Percentiles rank a stretch among this genome's conserved stretches.
These are phyloP conservation scores for Euphorbia lathyris DNA, from an alignment of 345 rosid species.

Conservation along the genomic window DNA sequence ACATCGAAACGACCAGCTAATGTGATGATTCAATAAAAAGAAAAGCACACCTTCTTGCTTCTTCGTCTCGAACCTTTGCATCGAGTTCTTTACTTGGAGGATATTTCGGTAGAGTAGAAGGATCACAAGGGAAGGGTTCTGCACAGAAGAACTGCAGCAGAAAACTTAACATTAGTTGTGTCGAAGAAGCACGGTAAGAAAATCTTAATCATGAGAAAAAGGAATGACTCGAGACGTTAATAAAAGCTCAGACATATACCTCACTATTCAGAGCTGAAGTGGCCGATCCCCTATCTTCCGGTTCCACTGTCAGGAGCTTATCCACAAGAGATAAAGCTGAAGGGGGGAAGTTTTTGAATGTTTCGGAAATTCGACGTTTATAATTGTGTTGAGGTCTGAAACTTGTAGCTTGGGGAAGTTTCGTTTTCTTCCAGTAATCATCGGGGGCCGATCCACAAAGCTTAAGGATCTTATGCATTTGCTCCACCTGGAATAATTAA, in stretches of 20 bases:
- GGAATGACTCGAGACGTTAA: not conserved
- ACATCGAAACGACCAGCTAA: no score
- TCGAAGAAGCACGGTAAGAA: slow-evolving; percentile 23
- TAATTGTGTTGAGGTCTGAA: slow-evolving; percentile 27
- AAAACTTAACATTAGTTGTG: not conserved
- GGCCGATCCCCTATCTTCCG: slow-evolving; percentile 22
- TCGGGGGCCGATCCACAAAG: slow-evolving; percentile 88
- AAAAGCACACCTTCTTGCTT: slow-evolving; percentile 25
- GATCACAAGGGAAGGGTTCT: slow-evolving; percentile 24
- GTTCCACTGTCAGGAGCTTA: slow-evolving; percentile 23
- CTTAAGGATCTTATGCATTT: slow-evolving; percentile 93
- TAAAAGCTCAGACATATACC: slow-evolving; percentile 16
- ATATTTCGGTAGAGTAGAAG: slow-evolving; percentile 28
- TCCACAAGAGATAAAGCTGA: slow-evolving; percentile 23
- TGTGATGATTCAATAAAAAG: not conserved
- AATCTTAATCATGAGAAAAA: not conserved
- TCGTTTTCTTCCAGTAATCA: slow-evolving; percentile 70
- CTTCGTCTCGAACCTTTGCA: slow-evolving; percentile 26
- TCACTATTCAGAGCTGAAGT: slow-evolving; percentile 19
- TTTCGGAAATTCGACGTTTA: slow-evolving; percentile 17
- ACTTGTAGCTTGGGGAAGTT: slow-evolving; percentile 44
- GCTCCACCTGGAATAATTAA: slow-evolving; percentile 67
- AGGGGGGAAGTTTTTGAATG: slow-evolving; percentile 25
- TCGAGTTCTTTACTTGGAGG: slow-evolving; percentile 28
- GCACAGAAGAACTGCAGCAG: slow-evolving; percentile 17